Conservation (phyloP, 148 eudicot species). For the Nepenthes gracilis region DNA sequence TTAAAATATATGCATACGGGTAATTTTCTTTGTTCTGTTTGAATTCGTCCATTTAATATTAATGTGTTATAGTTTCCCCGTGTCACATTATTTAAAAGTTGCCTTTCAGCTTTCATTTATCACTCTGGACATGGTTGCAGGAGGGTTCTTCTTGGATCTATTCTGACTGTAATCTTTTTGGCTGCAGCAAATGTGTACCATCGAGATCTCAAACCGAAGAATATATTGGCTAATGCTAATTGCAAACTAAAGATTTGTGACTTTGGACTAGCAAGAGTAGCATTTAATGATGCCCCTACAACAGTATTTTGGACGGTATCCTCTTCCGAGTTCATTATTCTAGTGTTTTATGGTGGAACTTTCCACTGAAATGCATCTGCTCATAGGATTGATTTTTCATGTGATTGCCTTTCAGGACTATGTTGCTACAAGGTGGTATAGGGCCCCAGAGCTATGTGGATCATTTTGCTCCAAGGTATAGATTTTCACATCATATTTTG, state of each 20-base stretch:
- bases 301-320: constrained; percentile 78
- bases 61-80: neutral
- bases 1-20: constrained; percentile 93
- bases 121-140: neutral
- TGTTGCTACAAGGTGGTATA: constrained; percentile 94
- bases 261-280: constrained; percentile 90
- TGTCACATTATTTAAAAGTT: neutral
- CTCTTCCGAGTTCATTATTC: neutral
- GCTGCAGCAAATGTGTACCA: constrained; percentile 90
- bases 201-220: constrained; percentile 90
- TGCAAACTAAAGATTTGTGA: constrained; percentile 93
- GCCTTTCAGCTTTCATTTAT: neutral
- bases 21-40: constrained; percentile 2
- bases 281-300: constrained; percentile 83
- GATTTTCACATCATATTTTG: neutral
- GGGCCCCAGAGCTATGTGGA: constrained; percentile 97
- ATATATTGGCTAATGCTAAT: constrained; percentile 88
- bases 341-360: neutral
- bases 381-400: neutral
- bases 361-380: neutral
- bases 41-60: neutral
- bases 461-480: constrained; percentile 61
- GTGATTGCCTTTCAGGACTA: constrained; percentile 46
- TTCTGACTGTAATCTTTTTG: constrained; percentile 9
- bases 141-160: neutral